Evolutionary conservation across 2,329 filamentous ascomycete species (phyloP), one percentile per base, ranked within the genome.

Genomic region (Apiospora sp.): DNA sequence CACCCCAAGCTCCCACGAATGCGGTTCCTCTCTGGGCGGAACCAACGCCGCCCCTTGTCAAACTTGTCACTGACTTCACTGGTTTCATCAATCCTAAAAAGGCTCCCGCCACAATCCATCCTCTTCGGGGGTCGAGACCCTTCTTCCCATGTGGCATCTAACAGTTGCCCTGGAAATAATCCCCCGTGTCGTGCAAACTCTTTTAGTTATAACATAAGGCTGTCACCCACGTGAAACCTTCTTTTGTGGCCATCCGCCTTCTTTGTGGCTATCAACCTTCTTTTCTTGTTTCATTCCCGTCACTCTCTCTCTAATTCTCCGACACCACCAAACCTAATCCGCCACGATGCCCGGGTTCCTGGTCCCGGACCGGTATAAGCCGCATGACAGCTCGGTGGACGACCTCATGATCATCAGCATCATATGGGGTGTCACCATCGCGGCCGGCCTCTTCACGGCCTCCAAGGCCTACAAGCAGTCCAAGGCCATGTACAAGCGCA

Each of bases 401-500:
- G 80, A 81, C 68, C 70, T 81, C 34, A 76, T 77, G 24, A 73
- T 82, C 67, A 78, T 79, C 13, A 78, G 79, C 19, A 75, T 83
- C 64, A 78, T 79, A 43, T 80, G 76, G 73, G 80, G 80, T 4
- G 76, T 80, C 69, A 78, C 79, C 27, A 71, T 82, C 34, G 78
- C 80, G 6, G 78, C 79, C 71, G 80, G 79, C 3, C 77, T 75
- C 70, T 76, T 80, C 13, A 77, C 77, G 13, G 72, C 72, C 69
- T 77, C 76, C 74, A 80, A 77, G 70, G 81, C 78, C 37, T 72
- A 75, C 34, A 78, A 76, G 72, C 81, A 83, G 70, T 80, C 80
- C 4, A 72, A 73, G 37, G 67, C 72, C 37, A 75, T 79, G 43
- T 72, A 73, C 24, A 71, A 74, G 43, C 73, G 78, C 22, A 79